phyloP scores from a whole-genome alignment of 306 rosid species.

The Glycine tomentella region DNA sequence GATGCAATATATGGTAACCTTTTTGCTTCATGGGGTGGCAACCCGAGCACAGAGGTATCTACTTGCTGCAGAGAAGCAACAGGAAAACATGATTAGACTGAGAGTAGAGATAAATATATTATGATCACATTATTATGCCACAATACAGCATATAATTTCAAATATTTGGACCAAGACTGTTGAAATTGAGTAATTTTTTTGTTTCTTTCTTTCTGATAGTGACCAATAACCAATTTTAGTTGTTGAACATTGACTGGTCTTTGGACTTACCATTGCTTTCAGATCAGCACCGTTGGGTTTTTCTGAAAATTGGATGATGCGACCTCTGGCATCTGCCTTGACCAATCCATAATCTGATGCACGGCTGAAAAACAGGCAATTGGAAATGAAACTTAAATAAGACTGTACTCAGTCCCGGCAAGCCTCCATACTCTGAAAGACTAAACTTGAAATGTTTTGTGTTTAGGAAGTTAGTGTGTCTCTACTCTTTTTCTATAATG shows the following conservation, averaged over 20 bases:
- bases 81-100: slow-evolving; percentile 14
- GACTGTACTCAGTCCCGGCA: too few relatives aligned
- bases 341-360: slow-evolving; percentile 91
- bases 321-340: slow-evolving; percentile 77
- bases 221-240: slow-evolving; percentile 19
- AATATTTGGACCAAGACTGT: not conserved
- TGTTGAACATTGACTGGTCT: not conserved
- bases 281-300: slow-evolving; percentile 77
- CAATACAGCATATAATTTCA: not conserved
- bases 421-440: too few relatives aligned
- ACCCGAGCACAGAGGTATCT: slow-evolving; percentile 77
- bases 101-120: not conserved
- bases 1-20: slow-evolving; percentile 84
- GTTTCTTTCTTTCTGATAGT: not conserved
- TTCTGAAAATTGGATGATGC: slow-evolving; percentile 70
- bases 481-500: not conserved
- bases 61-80: slow-evolving; percentile 69
- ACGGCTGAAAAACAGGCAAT: slow-evolving; percentile 65
- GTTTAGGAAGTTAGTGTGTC: not conserved
- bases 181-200: too few relatives aligned
- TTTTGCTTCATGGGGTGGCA: slow-evolving; percentile 68
- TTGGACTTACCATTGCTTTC: slow-evolving; percentile 73
- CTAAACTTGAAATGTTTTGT: not conserved
- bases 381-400: slow-evolving; percentile 33
- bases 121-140: slow-evolving; percentile 28